Percentiles rank a stretch among this genome's conserved stretches.
Conservation (phyloP, 2,329 filamentous ascomycete genomes). For the Fusarium newnesense region DNA sequence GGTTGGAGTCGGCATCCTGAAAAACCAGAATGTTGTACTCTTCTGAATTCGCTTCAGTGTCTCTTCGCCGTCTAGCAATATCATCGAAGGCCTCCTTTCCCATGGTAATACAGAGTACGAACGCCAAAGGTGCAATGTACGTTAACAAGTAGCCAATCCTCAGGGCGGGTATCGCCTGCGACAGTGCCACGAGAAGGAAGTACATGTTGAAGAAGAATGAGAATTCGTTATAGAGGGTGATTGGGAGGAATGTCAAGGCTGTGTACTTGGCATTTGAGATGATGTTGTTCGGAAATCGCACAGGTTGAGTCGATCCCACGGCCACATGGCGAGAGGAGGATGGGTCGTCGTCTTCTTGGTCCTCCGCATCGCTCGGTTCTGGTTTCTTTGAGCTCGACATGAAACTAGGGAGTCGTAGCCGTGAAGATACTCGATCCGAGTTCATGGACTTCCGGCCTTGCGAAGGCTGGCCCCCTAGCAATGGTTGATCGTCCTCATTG, state of each 20-base stretch:
- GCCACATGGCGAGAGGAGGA: constrained; percentile 78
- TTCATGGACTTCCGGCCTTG: constrained; percentile 45
- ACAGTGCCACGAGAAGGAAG: constrained; percentile 93
- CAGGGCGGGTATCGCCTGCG: constrained; percentile 88
- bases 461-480: constrained; percentile 62
- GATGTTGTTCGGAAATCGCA: constrained; percentile 87
- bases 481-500: constrained; percentile 76
- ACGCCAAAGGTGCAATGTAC: constrained; percentile 90
- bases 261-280: constrained; percentile 99
- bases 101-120: constrained; percentile 91
- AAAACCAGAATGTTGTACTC: constrained; percentile 83
- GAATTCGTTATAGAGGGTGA: constrained; percentile 98
- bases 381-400: constrained; percentile 58
- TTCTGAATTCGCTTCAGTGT: constrained; percentile 95
- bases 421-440: constrained; percentile 54
- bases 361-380: constrained; percentile 56
- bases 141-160: constrained; percentile 95
- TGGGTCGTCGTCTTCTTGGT: constrained; percentile 68
- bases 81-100: constrained; percentile 97
- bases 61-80: constrained; percentile 83
- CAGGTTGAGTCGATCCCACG: constrained; percentile 78
- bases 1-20: constrained; percentile 61
- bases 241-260: constrained; percentile 89
- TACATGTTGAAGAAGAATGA: constrained; percentile 99
- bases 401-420: constrained; percentile 74